Evolutionary conservation across 2,329 filamentous ascomycete genomes (phyloP).

Genomic region (Aureobasidium sp.): DNA sequence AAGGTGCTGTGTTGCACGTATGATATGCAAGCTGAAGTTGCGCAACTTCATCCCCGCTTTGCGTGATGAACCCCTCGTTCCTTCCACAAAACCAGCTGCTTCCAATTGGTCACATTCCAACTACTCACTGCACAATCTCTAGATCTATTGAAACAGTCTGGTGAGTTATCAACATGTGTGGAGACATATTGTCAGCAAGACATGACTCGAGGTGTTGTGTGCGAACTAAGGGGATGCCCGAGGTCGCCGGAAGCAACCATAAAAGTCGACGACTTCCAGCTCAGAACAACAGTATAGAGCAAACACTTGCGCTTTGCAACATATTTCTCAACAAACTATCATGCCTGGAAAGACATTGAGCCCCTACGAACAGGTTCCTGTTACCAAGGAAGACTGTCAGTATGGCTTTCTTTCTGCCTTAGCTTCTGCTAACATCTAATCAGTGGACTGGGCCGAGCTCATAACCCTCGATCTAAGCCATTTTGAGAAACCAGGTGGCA

Average conservation of each 20-base stretch:
- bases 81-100: background rate
- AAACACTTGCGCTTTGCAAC: background rate
- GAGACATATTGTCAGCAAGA: background rate
- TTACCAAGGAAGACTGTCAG: constrained; percentile 26
- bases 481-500: constrained; percentile 49
- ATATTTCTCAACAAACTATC: background rate
- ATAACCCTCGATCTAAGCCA: constrained; percentile 51
- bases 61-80: constrained; percentile 2
- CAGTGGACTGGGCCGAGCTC: constrained; percentile 46
- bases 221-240: background rate
- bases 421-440: background rate
- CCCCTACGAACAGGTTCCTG: constrained; percentile 28
- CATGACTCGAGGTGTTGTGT: background rate
- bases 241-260: background rate
- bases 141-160: background rate
- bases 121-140: background rate
- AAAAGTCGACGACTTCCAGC: background rate
- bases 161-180: background rate
- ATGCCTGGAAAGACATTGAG: constrained; percentile 19
- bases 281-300: background rate
- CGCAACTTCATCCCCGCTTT: constrained; percentile 10
- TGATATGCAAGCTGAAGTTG: constrained; percentile 5
- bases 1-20: background rate
- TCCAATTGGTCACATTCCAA: background rate
- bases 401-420: background rate